Evolutionary conservation across 192 early-diverging fungal species (phyloP).

Genomic region (Pilobolus umbonatus): DNA sequence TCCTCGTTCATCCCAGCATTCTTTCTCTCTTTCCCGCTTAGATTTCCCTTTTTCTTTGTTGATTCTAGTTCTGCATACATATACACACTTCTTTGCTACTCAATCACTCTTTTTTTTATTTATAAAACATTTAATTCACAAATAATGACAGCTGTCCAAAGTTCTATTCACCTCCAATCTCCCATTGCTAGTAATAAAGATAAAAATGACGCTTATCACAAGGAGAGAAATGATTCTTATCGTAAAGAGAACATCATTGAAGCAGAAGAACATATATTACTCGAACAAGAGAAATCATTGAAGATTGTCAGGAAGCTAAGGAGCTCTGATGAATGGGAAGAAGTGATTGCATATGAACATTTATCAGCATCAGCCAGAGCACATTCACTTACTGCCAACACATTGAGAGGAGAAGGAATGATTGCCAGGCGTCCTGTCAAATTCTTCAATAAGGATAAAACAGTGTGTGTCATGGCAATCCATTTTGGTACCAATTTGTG

Average conservation of each 20-base stretch:
- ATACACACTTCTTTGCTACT: no score
- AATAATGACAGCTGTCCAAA: constrained; percentile 6
- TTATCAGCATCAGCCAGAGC: constrained; percentile 18
- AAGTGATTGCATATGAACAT: constrained; percentile 32
- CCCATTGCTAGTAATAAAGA: background rate
- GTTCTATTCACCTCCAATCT: background rate
- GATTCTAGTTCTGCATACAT: no score
- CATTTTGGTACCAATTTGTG: constrained; percentile 63
- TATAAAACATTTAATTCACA: background rate
- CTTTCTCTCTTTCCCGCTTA: background rate
- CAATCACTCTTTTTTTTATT: constrained; percentile 8
- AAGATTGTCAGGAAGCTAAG: constrained; percentile 8
- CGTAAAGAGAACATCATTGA: background rate
- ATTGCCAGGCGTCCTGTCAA: constrained; percentile 46
- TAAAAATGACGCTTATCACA: background rate
- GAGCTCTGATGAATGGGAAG: constrained; percentile 15
- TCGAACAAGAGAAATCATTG: constrained; percentile 14
- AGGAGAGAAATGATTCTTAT: background rate
- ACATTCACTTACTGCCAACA: constrained; percentile 34
- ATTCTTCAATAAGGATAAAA: constrained; percentile 50
- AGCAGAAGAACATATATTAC: background rate
- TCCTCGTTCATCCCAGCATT: background rate
- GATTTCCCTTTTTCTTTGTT: background rate
- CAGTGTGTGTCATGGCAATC: constrained; percentile 45
- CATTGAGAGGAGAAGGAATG: constrained; percentile 47